These are phyloP conservation scores for Talaromyces sp. DNA, from an alignment of 2,329 filamentous ascomycete genomes.

Conservation along the genomic window DNA sequence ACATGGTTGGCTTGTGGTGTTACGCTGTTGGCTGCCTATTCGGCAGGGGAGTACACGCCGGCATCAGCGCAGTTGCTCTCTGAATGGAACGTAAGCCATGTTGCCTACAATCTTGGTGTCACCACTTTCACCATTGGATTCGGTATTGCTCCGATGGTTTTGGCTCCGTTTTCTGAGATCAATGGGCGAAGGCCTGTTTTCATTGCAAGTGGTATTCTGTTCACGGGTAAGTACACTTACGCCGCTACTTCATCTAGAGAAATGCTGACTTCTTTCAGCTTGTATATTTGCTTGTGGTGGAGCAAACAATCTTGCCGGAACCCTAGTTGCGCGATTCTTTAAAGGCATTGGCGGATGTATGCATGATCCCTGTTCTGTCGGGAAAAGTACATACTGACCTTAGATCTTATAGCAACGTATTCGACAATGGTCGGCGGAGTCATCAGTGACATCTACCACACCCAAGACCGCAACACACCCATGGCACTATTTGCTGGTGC, in stretches of 20 bases:
- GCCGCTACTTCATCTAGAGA: conserved; percentile 15
- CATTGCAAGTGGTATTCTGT: conserved; percentile 65
- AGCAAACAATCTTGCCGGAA: conserved; percentile 63
- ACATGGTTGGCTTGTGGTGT: conserved; percentile 70
- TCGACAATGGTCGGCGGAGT: conserved; percentile 91
- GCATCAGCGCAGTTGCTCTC: conserved; percentile 59
- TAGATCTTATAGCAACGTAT: conserved; percentile 52
- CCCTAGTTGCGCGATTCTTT: conserved; percentile 71
- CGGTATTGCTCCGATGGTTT: conserved; percentile 70
- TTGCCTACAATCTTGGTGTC: conserved; percentile 68
- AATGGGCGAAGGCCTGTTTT: conserved; percentile 84
- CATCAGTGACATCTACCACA: conserved; percentile 77
- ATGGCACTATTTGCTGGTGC: conserved; percentile 84
- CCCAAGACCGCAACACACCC: conserved; percentile 73
- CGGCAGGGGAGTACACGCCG: conserved; percentile 74
- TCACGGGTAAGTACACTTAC: conserved; percentile 50
- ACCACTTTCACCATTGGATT: conserved; percentile 80
- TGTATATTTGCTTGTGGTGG: conserved; percentile 70
- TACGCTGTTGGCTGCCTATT: conserved; percentile 72
- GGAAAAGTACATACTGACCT: neutral
- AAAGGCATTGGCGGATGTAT: conserved; percentile 70
- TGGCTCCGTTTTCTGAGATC: conserved; percentile 83
- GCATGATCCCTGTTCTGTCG: conserved; percentile 24
- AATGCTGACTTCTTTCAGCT: conserved; percentile 23
- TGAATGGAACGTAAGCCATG: conserved; percentile 60